Percentiles rank a stretch among this genome's conserved stretches.
These are phyloP conservation scores for Chenopodium formosanum DNA, from an alignment of 148 eudicot genomes.

Conservation along the genomic window DNA sequence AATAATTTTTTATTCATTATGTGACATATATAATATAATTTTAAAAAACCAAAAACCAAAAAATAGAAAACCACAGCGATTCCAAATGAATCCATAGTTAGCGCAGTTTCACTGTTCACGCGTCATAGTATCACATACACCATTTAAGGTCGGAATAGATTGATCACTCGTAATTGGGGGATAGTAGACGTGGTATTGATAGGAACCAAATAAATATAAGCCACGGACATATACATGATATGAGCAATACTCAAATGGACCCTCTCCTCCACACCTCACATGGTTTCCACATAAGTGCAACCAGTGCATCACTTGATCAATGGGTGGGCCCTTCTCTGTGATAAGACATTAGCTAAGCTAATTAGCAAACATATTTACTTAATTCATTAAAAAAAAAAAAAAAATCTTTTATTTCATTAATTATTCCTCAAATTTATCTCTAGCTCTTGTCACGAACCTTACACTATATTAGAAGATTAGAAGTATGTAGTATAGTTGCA, in stretches of 20 bases:
- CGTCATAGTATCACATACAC: no score
- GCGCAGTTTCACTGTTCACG: no score
- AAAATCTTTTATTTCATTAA: no score
- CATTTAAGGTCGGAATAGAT: no score
- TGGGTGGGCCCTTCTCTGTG: neutral
- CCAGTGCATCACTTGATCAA: conserved; percentile 9
- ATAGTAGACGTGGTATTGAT: neutral
- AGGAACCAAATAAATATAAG: neutral
- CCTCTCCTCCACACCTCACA: conserved; percentile 21
- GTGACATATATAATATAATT: no score
- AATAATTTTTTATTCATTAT: no score
- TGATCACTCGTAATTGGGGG: neutral
- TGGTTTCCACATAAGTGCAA: neutral
- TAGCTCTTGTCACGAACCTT: no score
- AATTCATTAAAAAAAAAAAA: no score
- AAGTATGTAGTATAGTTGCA: neutral
- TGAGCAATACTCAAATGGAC: conserved; percentile 8
- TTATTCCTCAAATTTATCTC: neutral
- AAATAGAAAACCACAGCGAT: no score
- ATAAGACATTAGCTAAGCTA: conserved; percentile 15
- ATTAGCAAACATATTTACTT: neutral
- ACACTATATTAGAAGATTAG: neutral
- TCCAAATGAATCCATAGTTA: no score
- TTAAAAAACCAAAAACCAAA: no score
- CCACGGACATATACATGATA: conserved; percentile 4